These are phyloP conservation scores for Dictyostelium citrinum DNA, from an alignment of 78 protist species.

Conservation along the genomic window DNA sequence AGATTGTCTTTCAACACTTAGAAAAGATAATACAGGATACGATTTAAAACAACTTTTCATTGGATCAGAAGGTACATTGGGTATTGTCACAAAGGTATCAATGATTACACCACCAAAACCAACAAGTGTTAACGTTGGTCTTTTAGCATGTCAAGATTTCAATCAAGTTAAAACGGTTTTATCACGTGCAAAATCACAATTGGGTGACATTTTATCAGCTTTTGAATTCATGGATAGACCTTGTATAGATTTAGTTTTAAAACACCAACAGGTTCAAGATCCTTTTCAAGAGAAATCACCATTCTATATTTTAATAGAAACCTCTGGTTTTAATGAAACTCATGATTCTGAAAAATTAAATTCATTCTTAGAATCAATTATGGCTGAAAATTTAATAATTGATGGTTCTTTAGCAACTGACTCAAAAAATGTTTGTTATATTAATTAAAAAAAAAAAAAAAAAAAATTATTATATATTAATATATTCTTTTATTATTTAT, in stretches of 20 bases:
- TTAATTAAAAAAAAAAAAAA: background rate
- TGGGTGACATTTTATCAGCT: slow-evolving; percentile 90
- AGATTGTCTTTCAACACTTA: slow-evolving; percentile 60
- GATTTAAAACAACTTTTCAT: slow-evolving; percentile 96
- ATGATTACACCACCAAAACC: slow-evolving; percentile 80
- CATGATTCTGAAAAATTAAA: slow-evolving; percentile 88
- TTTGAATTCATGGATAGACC: slow-evolving; percentile 88
- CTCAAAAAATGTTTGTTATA: slow-evolving; percentile 3
- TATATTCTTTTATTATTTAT: background rate
- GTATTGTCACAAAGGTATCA: slow-evolving; percentile 89
- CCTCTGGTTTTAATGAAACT: slow-evolving; percentile 86
- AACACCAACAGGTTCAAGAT: slow-evolving; percentile 60
- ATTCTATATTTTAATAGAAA: slow-evolving; percentile 91
- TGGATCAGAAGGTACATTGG: slow-evolving; percentile 98
- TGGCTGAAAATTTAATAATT: slow-evolving; percentile 19
- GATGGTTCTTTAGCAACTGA: slow-evolving; percentile 62
- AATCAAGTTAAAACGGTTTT: slow-evolving; percentile 34
- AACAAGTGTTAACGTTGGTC: slow-evolving; percentile 81
- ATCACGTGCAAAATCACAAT: slow-evolving; percentile 60
- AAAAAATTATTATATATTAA: background rate
- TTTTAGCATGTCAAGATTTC: slow-evolving; percentile 70
- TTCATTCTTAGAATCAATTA: slow-evolving; percentile 59
- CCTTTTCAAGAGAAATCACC: slow-evolving; percentile 69
- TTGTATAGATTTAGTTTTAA: slow-evolving; percentile 69
- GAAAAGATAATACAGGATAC: slow-evolving; percentile 97